A percentile compares a stretch with the other conserved stretches of the same genome.
Conservation (phyloP, 2,329 filamentous ascomycete genomes). For the Sclerotinia sclerotiorum region DNA sequence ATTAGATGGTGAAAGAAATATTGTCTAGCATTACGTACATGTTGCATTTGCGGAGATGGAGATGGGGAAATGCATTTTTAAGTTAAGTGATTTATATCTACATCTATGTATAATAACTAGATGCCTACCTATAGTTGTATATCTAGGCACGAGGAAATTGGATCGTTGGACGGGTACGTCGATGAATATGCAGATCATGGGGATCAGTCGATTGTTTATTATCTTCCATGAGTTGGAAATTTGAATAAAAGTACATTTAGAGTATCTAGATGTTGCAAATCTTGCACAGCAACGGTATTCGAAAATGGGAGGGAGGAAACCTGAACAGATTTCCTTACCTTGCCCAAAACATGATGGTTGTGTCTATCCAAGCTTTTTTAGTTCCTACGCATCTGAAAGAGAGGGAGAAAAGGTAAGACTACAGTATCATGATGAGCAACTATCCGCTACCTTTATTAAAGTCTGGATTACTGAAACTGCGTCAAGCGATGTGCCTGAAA, state of each 20-base stretch:
- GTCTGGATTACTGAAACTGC: neutral
- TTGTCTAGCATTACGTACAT: conserved; percentile 12
- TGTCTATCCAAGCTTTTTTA: neutral
- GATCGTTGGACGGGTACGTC: neutral
- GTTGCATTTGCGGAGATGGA: neutral
- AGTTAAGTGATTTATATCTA: neutral
- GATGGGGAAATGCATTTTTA: neutral
- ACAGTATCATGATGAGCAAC: neutral
- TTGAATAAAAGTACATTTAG: neutral
- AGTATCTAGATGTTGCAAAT: neutral
- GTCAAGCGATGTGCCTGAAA: neutral
- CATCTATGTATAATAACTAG: neutral
- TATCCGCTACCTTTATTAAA: neutral
- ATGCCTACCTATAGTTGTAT: neutral
- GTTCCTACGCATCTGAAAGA: neutral
- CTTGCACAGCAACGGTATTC: neutral
- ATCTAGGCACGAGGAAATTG: neutral
- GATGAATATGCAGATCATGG: neutral
- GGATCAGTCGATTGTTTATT: neutral
- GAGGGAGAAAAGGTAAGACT: neutral
- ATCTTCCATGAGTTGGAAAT: neutral
- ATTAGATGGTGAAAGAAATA: conserved; percentile 1
- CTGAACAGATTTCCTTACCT: neutral
- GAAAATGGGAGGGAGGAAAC: neutral
- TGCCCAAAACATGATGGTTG: neutral